Evolutionary conservation across 768 basidiomycete genomes (phyloP).

Genomic region (Panellus pusillus): DNA sequence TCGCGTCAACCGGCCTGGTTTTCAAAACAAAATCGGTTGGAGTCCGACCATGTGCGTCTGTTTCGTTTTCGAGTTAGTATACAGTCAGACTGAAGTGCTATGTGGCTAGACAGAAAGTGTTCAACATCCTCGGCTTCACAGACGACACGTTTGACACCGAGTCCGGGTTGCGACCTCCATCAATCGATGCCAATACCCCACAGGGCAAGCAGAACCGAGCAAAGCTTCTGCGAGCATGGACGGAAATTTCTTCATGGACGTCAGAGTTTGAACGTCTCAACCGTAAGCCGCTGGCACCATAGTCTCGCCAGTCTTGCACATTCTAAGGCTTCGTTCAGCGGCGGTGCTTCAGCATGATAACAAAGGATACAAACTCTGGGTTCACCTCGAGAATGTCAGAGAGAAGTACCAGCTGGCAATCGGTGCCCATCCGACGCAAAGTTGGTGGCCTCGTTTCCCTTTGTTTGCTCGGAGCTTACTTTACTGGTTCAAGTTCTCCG

Average conservation of each 20-base stretch:
- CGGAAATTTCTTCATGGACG: conserved; percentile 71
- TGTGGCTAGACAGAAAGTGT: conserved; percentile 41
- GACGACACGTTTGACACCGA: conserved; percentile 41
- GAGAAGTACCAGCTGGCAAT: conserved; percentile 74
- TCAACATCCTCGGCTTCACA: conserved; percentile 44
- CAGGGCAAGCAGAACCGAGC: conserved; percentile 54
- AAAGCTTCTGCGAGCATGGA: conserved; percentile 76
- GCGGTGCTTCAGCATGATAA: conserved; percentile 43
- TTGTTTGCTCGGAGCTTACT: background rate
- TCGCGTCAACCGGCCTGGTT: conserved; percentile 51
- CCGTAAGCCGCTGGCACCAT: conserved; percentile 31
- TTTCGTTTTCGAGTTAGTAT: background rate
- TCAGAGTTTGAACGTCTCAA: conserved; percentile 53
- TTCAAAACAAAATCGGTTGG: conserved; percentile 71
- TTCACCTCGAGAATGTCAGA: conserved; percentile 57
- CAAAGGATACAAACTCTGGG: conserved; percentile 41
- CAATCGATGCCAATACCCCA: conserved; percentile 44
- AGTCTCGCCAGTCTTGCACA: conserved; percentile 7
- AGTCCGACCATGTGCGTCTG: conserved; percentile 51
- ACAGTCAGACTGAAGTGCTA: conserved; percentile 1
- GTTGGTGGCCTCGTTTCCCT: conserved; percentile 38
- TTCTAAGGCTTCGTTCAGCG: conserved; percentile 33
- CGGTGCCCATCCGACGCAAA: conserved; percentile 77
- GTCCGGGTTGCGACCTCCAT: conserved; percentile 52
- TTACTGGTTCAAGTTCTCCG: conserved; percentile 46